A percentile compares a stretch with the other conserved stretches of the same genome.
Conservation (phyloP, 106 monocot genomes). For the Dendrobium officinale region DNA sequence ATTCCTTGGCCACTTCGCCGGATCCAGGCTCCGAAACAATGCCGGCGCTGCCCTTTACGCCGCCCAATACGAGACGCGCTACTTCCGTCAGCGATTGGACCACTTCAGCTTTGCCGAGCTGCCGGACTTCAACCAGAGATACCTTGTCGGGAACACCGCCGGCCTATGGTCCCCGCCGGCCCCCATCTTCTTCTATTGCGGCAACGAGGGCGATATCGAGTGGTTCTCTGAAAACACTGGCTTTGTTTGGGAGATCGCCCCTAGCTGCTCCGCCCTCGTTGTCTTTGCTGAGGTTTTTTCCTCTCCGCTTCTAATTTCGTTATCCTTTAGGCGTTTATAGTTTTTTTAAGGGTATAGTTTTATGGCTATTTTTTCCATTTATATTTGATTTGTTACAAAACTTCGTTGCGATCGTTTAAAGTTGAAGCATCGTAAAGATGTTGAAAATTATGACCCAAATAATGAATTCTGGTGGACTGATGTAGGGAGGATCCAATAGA, state of each 20-base stretch:
- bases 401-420: neutral
- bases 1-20: conserved; percentile 16
- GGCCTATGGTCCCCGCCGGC: conserved; percentile 16
- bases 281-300: conserved; percentile 73
- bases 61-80: conserved; percentile 46
- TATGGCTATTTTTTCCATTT: neutral
- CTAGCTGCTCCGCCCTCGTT: conserved; percentile 66
- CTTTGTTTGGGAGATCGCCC: conserved; percentile 89
- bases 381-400: neutral
- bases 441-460: too few species aligned
- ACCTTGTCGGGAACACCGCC: conserved; percentile 37
- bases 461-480: too few species aligned
- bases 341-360: too few species aligned
- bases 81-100: conserved; percentile 63
- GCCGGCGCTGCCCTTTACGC: neutral
- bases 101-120: conserved; percentile 77
- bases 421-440: too few species aligned
- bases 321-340: neutral
- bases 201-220: conserved; percentile 89
- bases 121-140: conserved; percentile 56
- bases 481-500: too few species aligned
- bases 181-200: conserved; percentile 97
- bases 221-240: conserved; percentile 94
- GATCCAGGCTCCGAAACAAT: neutral
- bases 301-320: neutral